Conservation (phyloP, 2,329 filamentous ascomycete genomes). For the Domatiomyces globalis region DNA sequence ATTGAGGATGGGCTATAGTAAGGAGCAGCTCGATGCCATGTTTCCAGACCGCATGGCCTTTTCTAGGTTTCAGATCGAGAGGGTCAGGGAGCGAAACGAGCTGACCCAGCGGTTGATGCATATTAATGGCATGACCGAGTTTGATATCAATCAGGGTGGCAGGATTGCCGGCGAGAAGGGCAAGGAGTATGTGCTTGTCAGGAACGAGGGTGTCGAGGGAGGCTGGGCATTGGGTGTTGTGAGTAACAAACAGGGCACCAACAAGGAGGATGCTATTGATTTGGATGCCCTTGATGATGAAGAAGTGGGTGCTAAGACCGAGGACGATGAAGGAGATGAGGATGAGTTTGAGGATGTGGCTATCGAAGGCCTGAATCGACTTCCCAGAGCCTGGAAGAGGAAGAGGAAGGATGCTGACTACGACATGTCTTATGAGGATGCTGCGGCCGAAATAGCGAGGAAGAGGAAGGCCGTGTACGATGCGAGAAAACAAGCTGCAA, state of each 20-base stretch:
- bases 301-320: constrained; percentile 27
- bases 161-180: constrained; percentile 58
- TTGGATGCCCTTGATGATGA: constrained; percentile 50
- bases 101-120: constrained; percentile 91
- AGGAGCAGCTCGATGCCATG: constrained; percentile 91
- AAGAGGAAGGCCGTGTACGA: constrained; percentile 36
- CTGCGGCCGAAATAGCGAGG: constrained; percentile 24
- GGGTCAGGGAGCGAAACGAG: constrained; percentile 83
- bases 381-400: constrained; percentile 48
- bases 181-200: constrained; percentile 88
- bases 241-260: constrained; percentile 59
- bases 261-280: constrained; percentile 79
- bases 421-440: constrained; percentile 24
- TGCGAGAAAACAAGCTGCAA: constrained; percentile 21
- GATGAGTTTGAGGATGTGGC: constrained; percentile 85
- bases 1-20: constrained; percentile 87
- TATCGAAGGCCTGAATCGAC: constrained; percentile 72
- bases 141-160: constrained; percentile 43
- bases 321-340: constrained; percentile 41
- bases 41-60: constrained; percentile 97
- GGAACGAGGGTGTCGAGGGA: constrained; percentile 86
- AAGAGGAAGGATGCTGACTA: constrained; percentile 24
- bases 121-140: constrained; percentile 72
- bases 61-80: constrained; percentile 87
- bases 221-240: constrained; percentile 95